Conservation (phyloP, 1,284 basidiomycete species). For the Pterulicium gracile region DNA sequence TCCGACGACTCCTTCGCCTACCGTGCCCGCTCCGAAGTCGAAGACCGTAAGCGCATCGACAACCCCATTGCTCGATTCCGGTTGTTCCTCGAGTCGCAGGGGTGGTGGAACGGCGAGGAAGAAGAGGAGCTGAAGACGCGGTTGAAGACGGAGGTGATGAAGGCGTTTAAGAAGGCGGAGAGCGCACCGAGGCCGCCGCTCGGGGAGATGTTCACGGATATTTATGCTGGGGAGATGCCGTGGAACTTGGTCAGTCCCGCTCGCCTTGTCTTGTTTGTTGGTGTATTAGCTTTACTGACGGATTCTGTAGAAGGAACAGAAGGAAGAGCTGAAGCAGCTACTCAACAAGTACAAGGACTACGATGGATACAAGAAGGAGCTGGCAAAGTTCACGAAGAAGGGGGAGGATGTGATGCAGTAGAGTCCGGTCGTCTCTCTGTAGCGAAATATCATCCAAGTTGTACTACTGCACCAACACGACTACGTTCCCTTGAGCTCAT, state of each 20-base stretch:
- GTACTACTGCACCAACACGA: too few species aligned
- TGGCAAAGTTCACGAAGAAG: conserved; percentile 71
- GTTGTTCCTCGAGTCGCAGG: conserved; percentile 66
- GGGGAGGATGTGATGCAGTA: conserved; percentile 48
- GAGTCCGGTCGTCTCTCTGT: too few species aligned
- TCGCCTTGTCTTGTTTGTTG: conserved; percentile 4
- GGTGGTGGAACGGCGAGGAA: conserved; percentile 80
- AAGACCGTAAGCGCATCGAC: conserved; percentile 78
- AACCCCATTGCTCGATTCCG: conserved; percentile 85
- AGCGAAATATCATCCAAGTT: too few species aligned
- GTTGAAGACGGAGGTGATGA: conserved; percentile 66
- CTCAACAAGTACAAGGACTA: conserved; percentile 78
- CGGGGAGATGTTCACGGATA: conserved; percentile 77
- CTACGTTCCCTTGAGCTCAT: too few species aligned
- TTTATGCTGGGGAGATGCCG: conserved; percentile 78
- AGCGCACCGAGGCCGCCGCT: conserved; percentile 59
- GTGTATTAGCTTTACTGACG: not conserved
- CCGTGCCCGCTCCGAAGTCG: conserved; percentile 75
- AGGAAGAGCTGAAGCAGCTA: conserved; percentile 64
- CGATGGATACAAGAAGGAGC: conserved; percentile 78
- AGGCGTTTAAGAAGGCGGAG: conserved; percentile 73
- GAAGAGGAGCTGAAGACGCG: conserved; percentile 66
- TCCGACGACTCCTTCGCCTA: conserved; percentile 93
- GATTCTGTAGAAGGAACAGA: conserved; percentile 62
- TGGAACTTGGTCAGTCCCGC: conserved; percentile 66